Evolutionary conservation across 2,329 filamentous ascomycete species (phyloP), one percentile per base, ranked within the genome.

Genomic region (Kalaharituber pfeilii): DNA sequence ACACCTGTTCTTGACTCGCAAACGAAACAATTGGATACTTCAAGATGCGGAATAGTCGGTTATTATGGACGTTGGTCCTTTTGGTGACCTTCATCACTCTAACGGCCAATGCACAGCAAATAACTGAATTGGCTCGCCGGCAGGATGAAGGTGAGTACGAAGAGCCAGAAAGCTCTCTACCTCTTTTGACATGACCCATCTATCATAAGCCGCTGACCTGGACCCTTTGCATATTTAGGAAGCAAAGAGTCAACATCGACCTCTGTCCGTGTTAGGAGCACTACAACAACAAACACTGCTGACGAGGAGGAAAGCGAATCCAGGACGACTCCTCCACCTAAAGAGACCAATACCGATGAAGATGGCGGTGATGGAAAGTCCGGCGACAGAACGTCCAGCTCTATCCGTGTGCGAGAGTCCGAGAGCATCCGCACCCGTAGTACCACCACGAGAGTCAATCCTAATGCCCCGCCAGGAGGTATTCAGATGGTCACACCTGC

Each of bases 401-500:
- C 33, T 9, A 39, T 39, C 20, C 33, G 33, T 18, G 8, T 39
- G 15, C 33, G 33, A 39, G 20, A 13, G 13, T 39, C 33, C 7
- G 33, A 39, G 8, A 15, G 13, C 33, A 39, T 39, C 33, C 33
- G 33, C 20, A 39, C 33, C 33, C 33, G 33, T 15, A 18, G 13
- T 18, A 39, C 33, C 20, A 39, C 33, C 20, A 70, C 66, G 54
- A 70, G 68, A 8, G 75, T 77, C 64, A 73, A 79, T 58, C 66
- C 75, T 50, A 71, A 74, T 53, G 65, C 73, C 15, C 74, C 73
- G 22, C 71, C 75, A 2, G 80, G 80, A 47, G 79, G 78, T 52
- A 70, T 82, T 53, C 70, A 72, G 45, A 78, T 82, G 75, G 69
- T 81, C 53, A 79, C 76, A 5, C 80, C 80, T 1, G 69, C 70